Evolutionary conservation across 1,139 yeast genomes (phyloP), one percentile per base, ranked within the genome.

Genomic region (Yamadazyma oceani): DNA sequence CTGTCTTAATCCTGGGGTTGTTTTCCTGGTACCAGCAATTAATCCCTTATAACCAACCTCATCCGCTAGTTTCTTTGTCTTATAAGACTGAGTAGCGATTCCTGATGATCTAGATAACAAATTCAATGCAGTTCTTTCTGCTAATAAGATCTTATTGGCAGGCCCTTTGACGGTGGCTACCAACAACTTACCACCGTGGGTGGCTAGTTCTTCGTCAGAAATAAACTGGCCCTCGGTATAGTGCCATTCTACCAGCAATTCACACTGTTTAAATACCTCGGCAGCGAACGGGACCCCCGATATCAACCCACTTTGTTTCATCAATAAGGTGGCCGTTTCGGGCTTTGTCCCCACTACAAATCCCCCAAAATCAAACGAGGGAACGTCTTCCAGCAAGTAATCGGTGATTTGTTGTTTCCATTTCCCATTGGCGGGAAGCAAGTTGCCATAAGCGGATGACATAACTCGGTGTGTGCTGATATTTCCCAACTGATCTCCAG

Each of bases 21-120:
- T 90, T 61, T 90, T 90, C 55, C 97, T 78, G 1, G 97, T 90
- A n/a, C 97, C 97, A 0, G 97, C 97, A 57, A 90, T 87, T 25
- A 83, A 72, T 0, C 97, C 97, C 2, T 66, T 67, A 58, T 82
- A 90, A 0, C 95, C 95, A n/a, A 77, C 66, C 31, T 75, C 64
- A 43, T 80, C 75, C 0, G 96, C 96, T 41, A 80, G 62, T 14
- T 66, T 56, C 39, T 82, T 67, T 10, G 90, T 75, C 22, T 67
- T 63, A 37, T 68, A 64, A 1, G 95, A 81, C 47, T 80, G 80
- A 1, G 96, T 85, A n/a, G 97, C 96, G 36, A 90, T 76, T 1
- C 97, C 97, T 1, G 95, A 84, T 30, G 89, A 73, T 53, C 97
- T 73, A 13, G 96, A 82, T 42, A 90, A 64, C 34, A 89, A 64